Evolutionary conservation across 495 filamentous ascomycete species (phyloP).

Genomic region (Penicillium silybi): DNA sequence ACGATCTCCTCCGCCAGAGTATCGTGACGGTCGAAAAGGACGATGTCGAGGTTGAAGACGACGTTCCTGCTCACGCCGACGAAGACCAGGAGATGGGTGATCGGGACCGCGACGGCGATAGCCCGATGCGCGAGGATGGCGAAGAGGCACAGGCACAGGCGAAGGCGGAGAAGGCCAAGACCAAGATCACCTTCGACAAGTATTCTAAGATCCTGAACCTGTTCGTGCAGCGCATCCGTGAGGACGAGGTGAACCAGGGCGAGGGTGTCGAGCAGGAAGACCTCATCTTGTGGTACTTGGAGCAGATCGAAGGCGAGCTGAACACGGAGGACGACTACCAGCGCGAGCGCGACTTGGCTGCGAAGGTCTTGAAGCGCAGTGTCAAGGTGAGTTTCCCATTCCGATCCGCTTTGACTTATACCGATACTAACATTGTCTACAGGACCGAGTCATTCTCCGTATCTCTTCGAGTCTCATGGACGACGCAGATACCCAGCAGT

Average conservation of each 20-base stretch:
- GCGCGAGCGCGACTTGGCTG: constrained; percentile 68
- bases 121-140: constrained; percentile 58
- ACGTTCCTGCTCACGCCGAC: constrained; percentile 42
- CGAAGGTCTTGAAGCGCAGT: constrained; percentile 92
- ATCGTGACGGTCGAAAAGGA: constrained; percentile 99
- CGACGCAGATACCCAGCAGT: constrained; percentile 45
- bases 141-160: constrained; percentile 39
- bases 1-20: constrained; percentile 80
- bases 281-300: constrained; percentile 86
- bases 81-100: constrained; percentile 42
- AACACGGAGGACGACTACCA: constrained; percentile 74
- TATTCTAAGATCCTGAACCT: constrained; percentile 87
- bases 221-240: constrained; percentile 75
- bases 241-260: constrained; percentile 65
- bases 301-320: constrained; percentile 85
- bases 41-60: constrained; percentile 93
- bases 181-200: constrained; percentile 92
- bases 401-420: not conserved
- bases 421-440: not conserved
- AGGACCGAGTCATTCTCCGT: constrained; percentile 88
- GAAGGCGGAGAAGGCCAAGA: constrained; percentile 54
- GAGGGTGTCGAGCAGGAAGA: constrained; percentile 88
- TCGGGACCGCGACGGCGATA: constrained; percentile 63
- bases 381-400: constrained; percentile 68
- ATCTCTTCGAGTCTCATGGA: constrained; percentile 73